Conservation (phyloP, 352 stramenopile species). For the Lagenidium giganteum region DNA sequence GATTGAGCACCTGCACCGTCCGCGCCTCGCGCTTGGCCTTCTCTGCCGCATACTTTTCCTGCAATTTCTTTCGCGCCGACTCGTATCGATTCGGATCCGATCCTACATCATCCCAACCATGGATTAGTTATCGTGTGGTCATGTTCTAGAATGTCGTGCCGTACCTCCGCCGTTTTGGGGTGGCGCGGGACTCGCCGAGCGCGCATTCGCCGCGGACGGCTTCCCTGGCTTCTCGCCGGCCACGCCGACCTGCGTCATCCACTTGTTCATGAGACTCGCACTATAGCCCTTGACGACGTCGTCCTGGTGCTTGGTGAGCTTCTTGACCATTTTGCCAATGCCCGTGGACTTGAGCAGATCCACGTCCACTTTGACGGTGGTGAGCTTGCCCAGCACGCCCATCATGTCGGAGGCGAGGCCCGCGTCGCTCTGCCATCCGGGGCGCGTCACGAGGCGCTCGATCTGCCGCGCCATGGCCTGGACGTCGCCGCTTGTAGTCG, state of each 20-base stretch:
- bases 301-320: slow-evolving; percentile 83
- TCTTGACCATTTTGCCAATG: slow-evolving; percentile 79
- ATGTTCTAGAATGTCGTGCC: too few relatives aligned
- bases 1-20: slow-evolving; percentile 66
- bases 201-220: background rate
- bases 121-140: slow-evolving; percentile 2
- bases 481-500: slow-evolving; percentile 39
- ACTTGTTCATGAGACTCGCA: slow-evolving; percentile 76
- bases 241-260: slow-evolving; percentile 71
- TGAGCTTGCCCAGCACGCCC: slow-evolving; percentile 64
- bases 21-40: slow-evolving; percentile 65
- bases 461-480: slow-evolving; percentile 68
- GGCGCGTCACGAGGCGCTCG: slow-evolving; percentile 46
- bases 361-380: slow-evolving; percentile 70
- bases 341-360: slow-evolving; percentile 70
- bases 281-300: slow-evolving; percentile 79
- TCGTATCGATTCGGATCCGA: slow-evolving; percentile 49
- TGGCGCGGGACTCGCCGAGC: background rate
- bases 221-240: slow-evolving; percentile 9
- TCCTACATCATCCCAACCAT: slow-evolving; percentile 7
- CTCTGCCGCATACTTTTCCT: slow-evolving; percentile 70
- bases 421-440: slow-evolving; percentile 59
- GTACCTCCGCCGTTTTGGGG: background rate
- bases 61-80: slow-evolving; percentile 62
- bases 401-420: slow-evolving; percentile 60